Evolutionary conservation across 2,329 filamentous ascomycete genomes (phyloP).

Genomic region (Alternaria atra): DNA sequence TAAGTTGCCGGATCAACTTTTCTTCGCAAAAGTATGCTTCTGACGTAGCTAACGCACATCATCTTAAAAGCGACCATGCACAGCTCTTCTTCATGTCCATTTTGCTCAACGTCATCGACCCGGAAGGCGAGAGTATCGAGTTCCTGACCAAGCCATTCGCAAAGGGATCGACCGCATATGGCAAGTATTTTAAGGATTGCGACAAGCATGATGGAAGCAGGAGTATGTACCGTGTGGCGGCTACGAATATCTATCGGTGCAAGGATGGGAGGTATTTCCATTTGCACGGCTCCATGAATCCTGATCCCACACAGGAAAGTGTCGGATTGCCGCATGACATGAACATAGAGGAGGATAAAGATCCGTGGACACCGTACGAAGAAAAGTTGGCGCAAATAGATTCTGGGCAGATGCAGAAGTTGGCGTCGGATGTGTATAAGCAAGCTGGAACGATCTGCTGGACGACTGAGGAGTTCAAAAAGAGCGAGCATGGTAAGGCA

Average conservation of each 20-base stretch:
- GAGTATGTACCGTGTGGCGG: constrained; percentile 40
- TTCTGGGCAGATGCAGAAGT: constrained; percentile 45
- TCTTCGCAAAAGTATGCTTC: constrained; percentile 25
- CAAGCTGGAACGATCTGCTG: constrained; percentile 55
- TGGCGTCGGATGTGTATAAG: constrained; percentile 50
- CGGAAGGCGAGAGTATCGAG: constrained; percentile 37
- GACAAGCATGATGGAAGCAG: constrained; percentile 33
- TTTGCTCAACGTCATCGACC: constrained; percentile 48
- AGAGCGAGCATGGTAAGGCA: constrained; percentile 54
- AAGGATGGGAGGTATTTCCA: constrained; percentile 59
- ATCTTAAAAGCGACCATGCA: constrained; percentile 48
- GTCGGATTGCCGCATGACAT: constrained; percentile 48
- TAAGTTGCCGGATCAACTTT: background rate
- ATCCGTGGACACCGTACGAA: constrained; percentile 45
- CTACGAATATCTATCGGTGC: constrained; percentile 60
- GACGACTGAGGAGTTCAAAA: constrained; percentile 50
- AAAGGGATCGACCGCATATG: constrained; percentile 19
- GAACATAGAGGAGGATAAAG: constrained; percentile 35
- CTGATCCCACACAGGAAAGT: constrained; percentile 53
- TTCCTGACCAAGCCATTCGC: constrained; percentile 18
- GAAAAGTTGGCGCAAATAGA: constrained; percentile 48
- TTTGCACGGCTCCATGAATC: constrained; percentile 59
- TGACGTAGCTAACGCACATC: background rate
- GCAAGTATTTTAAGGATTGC: constrained; percentile 39
- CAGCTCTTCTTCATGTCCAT: constrained; percentile 56